phyloP scores from a whole-genome alignment of 2,329 filamentous ascomycete genomes.

The Alternaria novae-zelandiae region DNA sequence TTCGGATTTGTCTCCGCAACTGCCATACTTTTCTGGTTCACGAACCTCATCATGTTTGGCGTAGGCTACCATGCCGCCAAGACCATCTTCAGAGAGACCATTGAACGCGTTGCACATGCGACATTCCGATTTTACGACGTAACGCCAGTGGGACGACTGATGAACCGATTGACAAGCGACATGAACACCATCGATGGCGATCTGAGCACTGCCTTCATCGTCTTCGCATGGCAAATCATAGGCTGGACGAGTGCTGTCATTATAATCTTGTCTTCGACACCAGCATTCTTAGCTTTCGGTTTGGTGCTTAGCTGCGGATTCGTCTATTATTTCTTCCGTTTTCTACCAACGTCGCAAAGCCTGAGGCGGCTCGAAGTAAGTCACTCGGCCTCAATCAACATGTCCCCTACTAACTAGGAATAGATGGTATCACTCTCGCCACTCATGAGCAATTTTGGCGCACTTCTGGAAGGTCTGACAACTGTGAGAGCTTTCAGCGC shows the following conservation, averaged over 20 bases:
- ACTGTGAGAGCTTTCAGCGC: conserved; percentile 86
- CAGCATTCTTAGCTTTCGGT: conserved; percentile 76
- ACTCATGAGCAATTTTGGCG: conserved; percentile 90
- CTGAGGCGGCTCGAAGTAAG: conserved; percentile 74
- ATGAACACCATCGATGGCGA: conserved; percentile 88
- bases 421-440: conserved; percentile 84
- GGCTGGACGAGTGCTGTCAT: conserved; percentile 74
- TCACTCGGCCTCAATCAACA: not conserved
- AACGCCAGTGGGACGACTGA: conserved; percentile 85
- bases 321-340: conserved; percentile 74
- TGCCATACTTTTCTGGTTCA: conserved; percentile 58
- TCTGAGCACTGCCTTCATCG: conserved; percentile 76
- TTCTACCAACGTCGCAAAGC: conserved; percentile 83
- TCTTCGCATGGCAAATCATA: conserved; percentile 73
- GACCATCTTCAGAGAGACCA: conserved; percentile 73
- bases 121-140: conserved; percentile 92
- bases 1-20: conserved; percentile 60
- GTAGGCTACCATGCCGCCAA: conserved; percentile 82
- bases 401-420: no score
- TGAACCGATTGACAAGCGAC: conserved; percentile 91
- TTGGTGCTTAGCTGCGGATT: conserved; percentile 71
- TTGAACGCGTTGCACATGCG: conserved; percentile 75
- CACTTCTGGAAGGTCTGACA: conserved; percentile 81
- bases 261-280: conserved; percentile 81
- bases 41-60: conserved; percentile 72